Evolutionary conservation across 192 early-diverging fungal species (phyloP).

Genomic region (Backusella macrospora): DNA sequence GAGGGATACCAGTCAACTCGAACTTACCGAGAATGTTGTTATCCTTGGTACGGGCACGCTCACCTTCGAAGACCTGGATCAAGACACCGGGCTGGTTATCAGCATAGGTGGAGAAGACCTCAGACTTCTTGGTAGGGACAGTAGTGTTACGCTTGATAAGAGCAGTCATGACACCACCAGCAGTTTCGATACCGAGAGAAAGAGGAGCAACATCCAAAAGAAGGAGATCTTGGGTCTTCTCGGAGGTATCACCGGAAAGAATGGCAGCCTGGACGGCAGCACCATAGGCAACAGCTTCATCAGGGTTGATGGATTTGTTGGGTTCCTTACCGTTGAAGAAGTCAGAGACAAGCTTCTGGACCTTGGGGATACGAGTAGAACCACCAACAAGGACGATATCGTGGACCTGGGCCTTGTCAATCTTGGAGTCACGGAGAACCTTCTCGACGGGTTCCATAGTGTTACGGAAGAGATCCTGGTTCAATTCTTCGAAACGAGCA

Average conservation of each 20-base stretch:
- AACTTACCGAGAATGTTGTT: constrained; percentile 99
- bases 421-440: constrained; percentile 96
- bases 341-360: constrained; percentile 98
- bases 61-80: constrained; percentile 98
- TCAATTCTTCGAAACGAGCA: constrained; percentile 99
- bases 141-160: constrained; percentile 99
- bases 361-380: constrained; percentile 99
- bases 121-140: constrained; percentile 97
- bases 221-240: constrained; percentile 95
- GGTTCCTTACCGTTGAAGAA: constrained; percentile 99
- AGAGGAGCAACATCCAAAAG: constrained; percentile 96
- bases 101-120: constrained; percentile 97
- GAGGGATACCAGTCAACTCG: constrained; percentile 94
- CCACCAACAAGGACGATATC: constrained; percentile 99
- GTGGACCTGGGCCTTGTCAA: constrained; percentile 89
- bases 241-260: constrained; percentile 93
- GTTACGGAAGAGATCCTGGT: constrained; percentile 94
- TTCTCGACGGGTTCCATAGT: constrained; percentile 97
- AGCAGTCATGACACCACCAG: constrained; percentile 97
- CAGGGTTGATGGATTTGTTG: constrained; percentile 99
- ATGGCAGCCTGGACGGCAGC: constrained; percentile 98
- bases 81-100: constrained; percentile 99
- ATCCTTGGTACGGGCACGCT: constrained; percentile 98
- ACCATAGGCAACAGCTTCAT: constrained; percentile 99
- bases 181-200: constrained; percentile 97